These are phyloP conservation scores for Violaceomyces palustris DNA, from an alignment of 1,284 basidiomycete genomes.

Conservation along the genomic window DNA sequence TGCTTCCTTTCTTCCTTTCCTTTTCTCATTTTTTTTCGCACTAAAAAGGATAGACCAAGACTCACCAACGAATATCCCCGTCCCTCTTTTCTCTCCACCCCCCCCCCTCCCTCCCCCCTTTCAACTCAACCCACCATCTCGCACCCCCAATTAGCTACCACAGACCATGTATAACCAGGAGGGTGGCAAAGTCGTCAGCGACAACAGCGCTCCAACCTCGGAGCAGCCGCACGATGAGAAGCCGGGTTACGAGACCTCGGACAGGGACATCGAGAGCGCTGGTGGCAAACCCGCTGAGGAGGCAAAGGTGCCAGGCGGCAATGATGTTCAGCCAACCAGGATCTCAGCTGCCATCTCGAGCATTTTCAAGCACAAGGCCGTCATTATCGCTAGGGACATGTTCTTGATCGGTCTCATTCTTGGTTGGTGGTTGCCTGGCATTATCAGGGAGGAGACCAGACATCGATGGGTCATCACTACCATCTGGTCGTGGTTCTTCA, in stretches of 20 bases:
- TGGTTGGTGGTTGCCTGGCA: conserved; percentile 36
- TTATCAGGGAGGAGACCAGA: conserved; percentile 26
- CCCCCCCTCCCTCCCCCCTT: background rate
- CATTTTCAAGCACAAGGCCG: conserved; percentile 22
- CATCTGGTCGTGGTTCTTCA: conserved; percentile 43
- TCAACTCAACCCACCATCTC: background rate
- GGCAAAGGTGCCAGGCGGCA: conserved; percentile 25
- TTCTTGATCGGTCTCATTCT: conserved; percentile 23
- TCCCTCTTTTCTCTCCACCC: conserved; percentile 3
- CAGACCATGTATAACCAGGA: conserved; percentile 10
- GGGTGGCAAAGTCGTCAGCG: conserved; percentile 9
- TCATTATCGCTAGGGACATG: conserved; percentile 18
- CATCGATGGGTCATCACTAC: conserved; percentile 36
- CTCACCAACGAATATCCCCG: conserved; percentile 1
- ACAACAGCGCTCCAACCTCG: conserved; percentile 19
- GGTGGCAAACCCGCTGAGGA: conserved; percentile 11
- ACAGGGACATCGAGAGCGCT: conserved; percentile 28
- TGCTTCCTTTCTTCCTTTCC: background rate
- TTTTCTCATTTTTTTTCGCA: background rate
- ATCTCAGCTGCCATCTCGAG: conserved; percentile 18
- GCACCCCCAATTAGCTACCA: conserved; percentile 17
- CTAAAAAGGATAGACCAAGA: background rate
- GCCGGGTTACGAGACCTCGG: conserved; percentile 21
- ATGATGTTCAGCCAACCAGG: conserved; percentile 25
- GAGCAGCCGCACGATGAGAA: conserved; percentile 23